Evolutionary conservation across 2,329 filamentous ascomycete species (phyloP), one percentile per base, ranked within the genome.

Genomic region (Diaporthe capsici): DNA sequence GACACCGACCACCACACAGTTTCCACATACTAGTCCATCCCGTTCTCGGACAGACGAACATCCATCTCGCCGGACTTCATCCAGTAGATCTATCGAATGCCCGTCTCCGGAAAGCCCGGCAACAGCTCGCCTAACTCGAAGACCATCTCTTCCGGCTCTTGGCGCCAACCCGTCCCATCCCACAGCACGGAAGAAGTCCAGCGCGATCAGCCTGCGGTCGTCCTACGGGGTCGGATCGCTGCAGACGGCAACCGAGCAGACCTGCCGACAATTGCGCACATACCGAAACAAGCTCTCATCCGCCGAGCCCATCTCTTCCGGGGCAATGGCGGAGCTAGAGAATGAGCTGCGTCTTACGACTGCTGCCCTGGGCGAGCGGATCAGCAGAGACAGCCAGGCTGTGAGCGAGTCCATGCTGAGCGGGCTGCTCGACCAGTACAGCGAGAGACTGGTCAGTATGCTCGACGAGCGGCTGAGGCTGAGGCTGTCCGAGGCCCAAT

Each of bases 351-450:
- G 91, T 25, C 85, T 93, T 44, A 93, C 92, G 3, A 88, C 88
- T 4, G 88, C 91, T 13, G 91, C 91, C 9, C 83, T 94, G 42
- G 89, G 89, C 3, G 90, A 91, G 73, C 85, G 90, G 47, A 88
- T 87, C 7, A 89, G 88, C 75, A 85, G 90, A 77, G 90, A 86
- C 82, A 85, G 88, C 81, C 84, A 82, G 80, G 82, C 86, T 1
- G 86, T 92, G 82, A 90, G 88, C 77, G 91, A 92, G 80, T 88
- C 87, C 25, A 86, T 90, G 67, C 84, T 94, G 47, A 90, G 88
- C 55, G 92, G 92, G 68, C 84, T 95, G 60, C 85, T 96, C 10
- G 94, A 95, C 78, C 91, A 94, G 83, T 95, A 95, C 80, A 94
- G 93, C 2, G 93, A 95, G 80, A 88, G 92, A 76, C 85, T 96